These are phyloP conservation scores for Apiospora phragmitis DNA, from an alignment of 2,329 filamentous ascomycete species.

Conservation along the genomic window DNA sequence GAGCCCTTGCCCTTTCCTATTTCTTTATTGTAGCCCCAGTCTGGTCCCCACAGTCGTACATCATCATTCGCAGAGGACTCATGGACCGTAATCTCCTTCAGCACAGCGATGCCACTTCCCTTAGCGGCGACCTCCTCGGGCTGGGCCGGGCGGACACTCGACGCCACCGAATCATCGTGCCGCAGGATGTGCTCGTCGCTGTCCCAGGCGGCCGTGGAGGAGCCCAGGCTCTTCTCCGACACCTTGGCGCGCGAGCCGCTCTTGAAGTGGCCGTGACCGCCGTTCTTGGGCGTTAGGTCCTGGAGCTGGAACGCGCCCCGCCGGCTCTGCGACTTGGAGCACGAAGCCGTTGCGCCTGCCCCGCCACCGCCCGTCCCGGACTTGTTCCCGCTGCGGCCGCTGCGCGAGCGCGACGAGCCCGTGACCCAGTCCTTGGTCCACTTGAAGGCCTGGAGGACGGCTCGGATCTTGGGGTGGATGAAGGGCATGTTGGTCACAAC, in stretches of 20 bases:
- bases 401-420: constrained; percentile 12
- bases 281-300: not conserved
- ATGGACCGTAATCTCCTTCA: not conserved
- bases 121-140: not conserved
- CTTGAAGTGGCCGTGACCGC: not conserved
- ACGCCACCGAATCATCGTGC: not conserved
- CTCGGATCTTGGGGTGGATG: constrained; percentile 22
- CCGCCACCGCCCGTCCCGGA: constrained; percentile 12
- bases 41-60: not conserved
- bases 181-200: constrained; percentile 21
- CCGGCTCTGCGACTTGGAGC: constrained; percentile 7
- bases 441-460: constrained; percentile 11
- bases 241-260: not conserved
- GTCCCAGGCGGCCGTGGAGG: constrained; percentile 15
- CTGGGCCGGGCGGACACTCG: not conserved
- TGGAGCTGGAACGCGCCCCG: not conserved
- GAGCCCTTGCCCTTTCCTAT: not conserved
- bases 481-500: constrained; percentile 36
- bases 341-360: constrained; percentile 10
- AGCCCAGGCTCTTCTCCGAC: constrained; percentile 4
- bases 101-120: not conserved
- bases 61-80: not conserved
- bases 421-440: constrained; percentile 1
- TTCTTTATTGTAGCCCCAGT: not conserved
- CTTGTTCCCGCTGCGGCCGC: constrained; percentile 21